Evolutionary conservation across 2,329 filamentous ascomycete species (phyloP), one percentile per base, ranked within the genome.

Genomic region (Nemania abortiva): DNA sequence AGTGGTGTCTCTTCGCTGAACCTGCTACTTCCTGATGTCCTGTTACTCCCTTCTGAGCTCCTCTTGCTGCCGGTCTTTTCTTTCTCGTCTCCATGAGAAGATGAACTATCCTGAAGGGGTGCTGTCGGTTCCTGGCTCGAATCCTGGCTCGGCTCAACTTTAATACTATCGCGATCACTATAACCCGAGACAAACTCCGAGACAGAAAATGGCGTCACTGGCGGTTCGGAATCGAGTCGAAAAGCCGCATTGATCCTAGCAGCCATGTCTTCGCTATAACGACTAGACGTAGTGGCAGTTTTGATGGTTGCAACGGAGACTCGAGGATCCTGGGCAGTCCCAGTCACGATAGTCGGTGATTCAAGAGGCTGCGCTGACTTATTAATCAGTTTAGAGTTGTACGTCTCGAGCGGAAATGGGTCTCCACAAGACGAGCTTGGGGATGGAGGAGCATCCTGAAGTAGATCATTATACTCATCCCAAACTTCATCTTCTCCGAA

Each of bases 391-490:
- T 77, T 80, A 1, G 78, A 78, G 9, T 83, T 79, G 57, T 86
- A 86, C 1, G 78, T 82, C 72, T 89, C 86, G 13, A 88, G 83
- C 70, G 87, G 84, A 75, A 90, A 87, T 24, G 89, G 85, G 64
- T 84, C 77, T 0, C 86, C 87, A 29, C 84, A 83, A 0, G 89
- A 90, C 0, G 88, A 89, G 0, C 85, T 86, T 5, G 85, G 82
- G 0, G 88, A 89, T 1, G 81, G 81, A 2, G 85, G 84, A 1
- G 81, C 81, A 11, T 93, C 90, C 61, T 92, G 92, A 63, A 98
- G 87, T 13, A 98, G 83, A 74, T 98, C 95, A 73, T 98, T 91
- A 77, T 97, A 98, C 80, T 97, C 95, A 60, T 95, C 91, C 95
- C 95, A 98, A 1, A 97, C 87, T 77, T 98, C 95, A 74, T 98